Percentiles rank a stretch among this genome's conserved stretches.
These are phyloP conservation scores for Yarrowia osloensis DNA, from an alignment of 805 yeast species.

Conservation along the genomic window DNA sequence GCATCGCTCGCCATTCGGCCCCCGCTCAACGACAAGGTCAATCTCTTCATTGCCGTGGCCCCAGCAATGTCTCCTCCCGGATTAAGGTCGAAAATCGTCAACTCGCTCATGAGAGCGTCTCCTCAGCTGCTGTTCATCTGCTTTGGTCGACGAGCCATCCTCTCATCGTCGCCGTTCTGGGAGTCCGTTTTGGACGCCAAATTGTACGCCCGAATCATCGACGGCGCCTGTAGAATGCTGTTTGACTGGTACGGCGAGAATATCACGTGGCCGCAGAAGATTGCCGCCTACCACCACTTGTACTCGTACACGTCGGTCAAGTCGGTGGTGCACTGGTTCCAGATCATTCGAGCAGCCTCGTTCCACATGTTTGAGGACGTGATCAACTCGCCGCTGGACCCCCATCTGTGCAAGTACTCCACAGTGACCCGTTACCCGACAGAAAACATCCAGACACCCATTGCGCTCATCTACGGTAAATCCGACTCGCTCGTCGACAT, in stretches of 20 bases:
- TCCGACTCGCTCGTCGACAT: conserved; percentile 86
- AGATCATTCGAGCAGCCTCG: conserved; percentile 70
- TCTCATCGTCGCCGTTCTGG: conserved; percentile 82
- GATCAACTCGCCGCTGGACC: conserved; percentile 35
- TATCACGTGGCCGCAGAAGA: conserved; percentile 71
- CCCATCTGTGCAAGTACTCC: conserved; percentile 46
- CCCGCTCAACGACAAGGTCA: conserved; percentile 56
- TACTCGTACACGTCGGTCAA: conserved; percentile 92
- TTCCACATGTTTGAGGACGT: conserved; percentile 90
- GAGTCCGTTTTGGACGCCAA: conserved; percentile 75
- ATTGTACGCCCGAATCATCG: conserved; percentile 70
- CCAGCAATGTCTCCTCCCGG: conserved; percentile 95
- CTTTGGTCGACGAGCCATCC: conserved; percentile 72
- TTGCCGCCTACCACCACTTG: conserved; percentile 79
- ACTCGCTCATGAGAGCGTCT: conserved; percentile 70
- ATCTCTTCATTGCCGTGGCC: conserved; percentile 74
- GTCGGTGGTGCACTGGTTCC: conserved; percentile 95
- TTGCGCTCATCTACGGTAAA: conserved; percentile 76
- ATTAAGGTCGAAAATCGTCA: conserved; percentile 71
- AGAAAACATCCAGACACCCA: conserved; percentile 66
- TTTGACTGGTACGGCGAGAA: conserved; percentile 81
- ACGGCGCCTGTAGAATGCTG: conserved; percentile 61
- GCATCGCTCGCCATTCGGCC: conserved; percentile 72
- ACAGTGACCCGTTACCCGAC: conserved; percentile 66
- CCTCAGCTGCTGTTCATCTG: conserved; percentile 70